These are phyloP conservation scores for Paramecium bursaria DNA, from an alignment of 73 alveolate genomes.

Conservation along the genomic window DNA sequence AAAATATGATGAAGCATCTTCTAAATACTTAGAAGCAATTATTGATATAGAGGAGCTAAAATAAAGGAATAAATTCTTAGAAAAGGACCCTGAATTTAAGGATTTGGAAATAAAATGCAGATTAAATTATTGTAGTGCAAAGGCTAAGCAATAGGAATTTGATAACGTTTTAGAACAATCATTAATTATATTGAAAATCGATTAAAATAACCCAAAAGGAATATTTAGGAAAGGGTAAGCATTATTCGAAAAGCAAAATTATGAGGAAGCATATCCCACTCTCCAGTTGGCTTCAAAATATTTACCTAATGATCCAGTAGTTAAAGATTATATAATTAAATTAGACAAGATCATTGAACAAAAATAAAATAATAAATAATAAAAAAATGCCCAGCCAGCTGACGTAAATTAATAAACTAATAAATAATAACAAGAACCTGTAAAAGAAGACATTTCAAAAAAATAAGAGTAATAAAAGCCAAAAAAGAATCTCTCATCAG, in stretches of 20 bases:
- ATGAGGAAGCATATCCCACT: constrained; percentile 76
- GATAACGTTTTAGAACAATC: constrained; percentile 25
- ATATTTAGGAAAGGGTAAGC: constrained; percentile 83
- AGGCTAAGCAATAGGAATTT: constrained; percentile 59
- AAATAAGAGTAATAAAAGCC: constrained; percentile 8
- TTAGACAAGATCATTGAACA: background rate
- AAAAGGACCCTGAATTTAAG: constrained; percentile 47
- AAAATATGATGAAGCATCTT: constrained; percentile 61
- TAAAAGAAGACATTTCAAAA: background rate
- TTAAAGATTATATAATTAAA: background rate
- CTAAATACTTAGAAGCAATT: constrained; percentile 63
- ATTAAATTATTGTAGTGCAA: constrained; percentile 64
- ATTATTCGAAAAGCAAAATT: constrained; percentile 72
- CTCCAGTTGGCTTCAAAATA: constrained; percentile 75
- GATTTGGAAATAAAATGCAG: constrained; percentile 55
- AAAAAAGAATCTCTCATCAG: constrained; percentile 30
- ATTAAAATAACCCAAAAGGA: constrained; percentile 67
- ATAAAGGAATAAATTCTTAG: constrained; percentile 18
- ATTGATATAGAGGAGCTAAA: constrained; percentile 57
- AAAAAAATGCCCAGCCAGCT: background rate
- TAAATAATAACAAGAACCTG: background rate
- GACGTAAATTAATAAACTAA: background rate
- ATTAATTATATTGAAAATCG: constrained; percentile 26
- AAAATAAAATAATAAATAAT: background rate
- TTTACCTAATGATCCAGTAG: constrained; percentile 49